phyloP scores from a whole-genome alignment of 108 stramenopile genomes.

The Pseudonitzschia multiseries region DNA sequence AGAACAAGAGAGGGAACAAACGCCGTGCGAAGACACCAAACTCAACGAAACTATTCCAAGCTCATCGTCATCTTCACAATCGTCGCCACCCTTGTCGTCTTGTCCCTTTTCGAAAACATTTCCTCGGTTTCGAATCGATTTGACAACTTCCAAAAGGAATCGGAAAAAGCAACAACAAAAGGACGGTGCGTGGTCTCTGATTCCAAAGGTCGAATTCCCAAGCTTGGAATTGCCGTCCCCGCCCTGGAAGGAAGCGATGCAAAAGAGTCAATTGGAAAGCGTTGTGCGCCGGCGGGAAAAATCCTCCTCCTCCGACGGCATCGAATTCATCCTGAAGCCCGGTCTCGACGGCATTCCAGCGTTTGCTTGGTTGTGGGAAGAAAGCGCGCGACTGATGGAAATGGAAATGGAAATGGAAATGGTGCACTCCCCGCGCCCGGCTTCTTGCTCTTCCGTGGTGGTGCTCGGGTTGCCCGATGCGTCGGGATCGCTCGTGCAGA shows the following conservation, averaged over 20 bases:
- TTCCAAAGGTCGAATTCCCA: conserved; percentile 13
- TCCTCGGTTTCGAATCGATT: conserved; percentile 58
- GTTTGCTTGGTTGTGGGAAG: conserved; percentile 33
- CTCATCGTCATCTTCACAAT: too few relatives aligned
- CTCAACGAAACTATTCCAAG: too few relatives aligned
- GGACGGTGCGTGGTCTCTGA: neutral
- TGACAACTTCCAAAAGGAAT: conserved; percentile 14
- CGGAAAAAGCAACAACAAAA: neutral
- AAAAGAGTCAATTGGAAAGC: conserved; percentile 20
- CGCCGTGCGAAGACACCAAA: too few relatives aligned
- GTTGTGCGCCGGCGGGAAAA: conserved; percentile 10
- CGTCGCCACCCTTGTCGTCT: neutral
- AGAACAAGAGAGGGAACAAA: too few relatives aligned
- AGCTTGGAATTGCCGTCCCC: conserved; percentile 18
- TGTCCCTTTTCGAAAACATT: conserved; percentile 53
- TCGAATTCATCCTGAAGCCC: neutral
- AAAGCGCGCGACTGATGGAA: conserved; percentile 12
- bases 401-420: too few relatives aligned
- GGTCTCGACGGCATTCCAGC: conserved; percentile 19
- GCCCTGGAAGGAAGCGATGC: conserved; percentile 17
- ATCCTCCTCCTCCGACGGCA: neutral
- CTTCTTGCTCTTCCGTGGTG: neutral
- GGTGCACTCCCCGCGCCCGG: too few relatives aligned
- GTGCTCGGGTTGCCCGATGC: conserved; percentile 30
- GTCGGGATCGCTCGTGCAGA: conserved; percentile 22